Base-by-base conservation (phyloP, 208 protist genomes). In the Acanthamoeba castellanii region DNA sequence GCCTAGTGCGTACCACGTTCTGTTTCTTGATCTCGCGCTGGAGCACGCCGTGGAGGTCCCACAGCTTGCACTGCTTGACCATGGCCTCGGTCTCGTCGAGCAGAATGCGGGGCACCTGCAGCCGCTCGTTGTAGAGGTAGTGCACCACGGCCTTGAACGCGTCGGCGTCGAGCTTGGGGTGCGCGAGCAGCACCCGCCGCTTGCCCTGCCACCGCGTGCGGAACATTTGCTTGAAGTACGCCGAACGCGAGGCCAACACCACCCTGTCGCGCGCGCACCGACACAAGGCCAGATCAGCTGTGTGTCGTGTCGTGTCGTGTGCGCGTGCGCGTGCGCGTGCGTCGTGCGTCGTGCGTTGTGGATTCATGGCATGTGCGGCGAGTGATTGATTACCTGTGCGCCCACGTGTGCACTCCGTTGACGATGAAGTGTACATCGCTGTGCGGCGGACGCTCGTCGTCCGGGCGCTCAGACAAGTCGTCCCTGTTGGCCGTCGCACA, bases 71-170 rank as follows among this genome's bases (percentile, higher is more conserved):
- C 32, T 88, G 37, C 81, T 61, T 52, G 16, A 52, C 37, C 81
- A 88, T 52, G 27, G 50, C 37, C 81, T 52, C 81, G n/a, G 47
- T 64, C 37, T 88, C 81, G 22, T 52, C n/a, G 47, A 88, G 18
- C 8, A 88, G 47, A 25, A 61, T 61, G 81, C 81, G 81, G 50
- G 37, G 47, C 47, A 88, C 50, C 32, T 88, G 47, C 16, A 88
- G 81, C 42, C 81, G 81, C 81, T 88, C 81, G 14, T 18, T 88
- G 50, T 88, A 88, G n/a, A 88, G 81, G 47, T 64, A 88, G n/a
- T 88, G 81, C 22, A 88, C n/a, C 18, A 88, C 81, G 22, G 81
- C 81, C 81, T 88, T 88, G 50, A 88, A 88, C 64, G 81, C 81
- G 50, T 52, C 50, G 47, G 81, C 81, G 47, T 88, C 50, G 14